Conservation (phyloP, 2,329 filamentous ascomycete genomes). For the Fusarium sulawesiense region DNA sequence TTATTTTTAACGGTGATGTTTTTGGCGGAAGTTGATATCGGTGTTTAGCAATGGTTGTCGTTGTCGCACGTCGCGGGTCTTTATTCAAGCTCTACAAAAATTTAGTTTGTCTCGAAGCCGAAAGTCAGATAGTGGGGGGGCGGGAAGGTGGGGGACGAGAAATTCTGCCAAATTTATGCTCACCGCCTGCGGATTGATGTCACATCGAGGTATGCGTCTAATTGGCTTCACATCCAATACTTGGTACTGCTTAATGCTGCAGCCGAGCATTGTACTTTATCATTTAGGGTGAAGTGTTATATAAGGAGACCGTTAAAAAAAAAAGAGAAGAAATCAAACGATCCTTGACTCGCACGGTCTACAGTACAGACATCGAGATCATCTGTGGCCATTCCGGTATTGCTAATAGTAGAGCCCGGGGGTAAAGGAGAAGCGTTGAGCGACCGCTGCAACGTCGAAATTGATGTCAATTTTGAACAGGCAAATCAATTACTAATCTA, state of each 20-base stretch:
- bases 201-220: background rate
- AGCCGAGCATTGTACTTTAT: background rate
- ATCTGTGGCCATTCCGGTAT: background rate
- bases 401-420: background rate
- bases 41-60: background rate
- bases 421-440: background rate
- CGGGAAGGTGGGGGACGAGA: conserved; percentile 49
- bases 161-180: conserved; percentile 45
- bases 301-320: background rate
- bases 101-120: conserved; percentile 39
- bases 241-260: background rate
- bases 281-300: background rate
- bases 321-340: background rate
- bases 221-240: background rate
- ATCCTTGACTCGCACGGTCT: background rate
- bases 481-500: too few relatives aligned
- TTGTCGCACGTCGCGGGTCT: conserved; percentile 5
- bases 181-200: conserved; percentile 31
- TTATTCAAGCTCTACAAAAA: conserved; percentile 46
- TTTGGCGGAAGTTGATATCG: background rate
- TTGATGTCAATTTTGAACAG: background rate
- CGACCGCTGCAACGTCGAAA: background rate
- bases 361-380: background rate
- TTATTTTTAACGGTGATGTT: background rate
- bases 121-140: conserved; percentile 41